These are phyloP conservation scores for Ophiocordyceps camponoti-floridani DNA, from an alignment of 2,329 filamentous ascomycete species.

Conservation along the genomic window DNA sequence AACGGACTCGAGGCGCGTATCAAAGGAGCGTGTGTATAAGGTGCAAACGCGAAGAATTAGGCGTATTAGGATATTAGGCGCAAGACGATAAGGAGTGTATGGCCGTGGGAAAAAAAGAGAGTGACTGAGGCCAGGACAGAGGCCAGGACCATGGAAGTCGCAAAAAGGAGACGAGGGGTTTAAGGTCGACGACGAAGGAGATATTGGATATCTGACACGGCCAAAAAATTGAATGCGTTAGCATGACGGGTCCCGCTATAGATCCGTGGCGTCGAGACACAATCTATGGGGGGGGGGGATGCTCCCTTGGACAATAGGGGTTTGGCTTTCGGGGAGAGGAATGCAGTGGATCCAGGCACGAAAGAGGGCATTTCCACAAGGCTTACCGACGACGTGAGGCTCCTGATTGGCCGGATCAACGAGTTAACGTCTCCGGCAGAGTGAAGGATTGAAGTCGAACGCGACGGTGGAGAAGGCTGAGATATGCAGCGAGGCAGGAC, in stretches of 20 bases:
- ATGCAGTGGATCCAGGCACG: conserved; percentile 8
- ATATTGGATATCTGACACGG: conserved; percentile 14
- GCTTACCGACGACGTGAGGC: conserved; percentile 20
- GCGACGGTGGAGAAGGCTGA: conserved; percentile 21
- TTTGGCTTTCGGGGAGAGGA: conserved; percentile 10
- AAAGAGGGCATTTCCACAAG: conserved; percentile 6
- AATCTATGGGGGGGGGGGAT: not conserved
- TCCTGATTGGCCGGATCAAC: conserved; percentile 37
- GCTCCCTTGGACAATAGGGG: conserved; percentile 13
- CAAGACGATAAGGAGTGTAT: conserved; percentile 29
- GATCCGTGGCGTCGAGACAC: conserved; percentile 7
- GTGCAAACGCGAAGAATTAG: conserved; percentile 12
- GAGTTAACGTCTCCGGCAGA: conserved; percentile 47
- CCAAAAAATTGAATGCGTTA: conserved; percentile 12
- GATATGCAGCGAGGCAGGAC: conserved; percentile 15
- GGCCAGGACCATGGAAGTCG: conserved; percentile 24
- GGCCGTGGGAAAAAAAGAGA: conserved; percentile 31
- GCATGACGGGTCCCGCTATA: conserved; percentile 8
- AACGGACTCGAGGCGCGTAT: conserved; percentile 9
- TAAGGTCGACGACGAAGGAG: conserved; percentile 24
- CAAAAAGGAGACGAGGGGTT: conserved; percentile 26
- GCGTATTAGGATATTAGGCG: conserved; percentile 33
- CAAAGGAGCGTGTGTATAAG: not conserved
- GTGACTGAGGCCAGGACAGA: conserved; percentile 34
- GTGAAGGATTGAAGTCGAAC: conserved; percentile 23